A percentile compares a stretch with the other conserved stretches of the same genome.
phyloP scores from a whole-genome alignment of 257 asterid species.

The Galeopsis tetrahit region DNA sequence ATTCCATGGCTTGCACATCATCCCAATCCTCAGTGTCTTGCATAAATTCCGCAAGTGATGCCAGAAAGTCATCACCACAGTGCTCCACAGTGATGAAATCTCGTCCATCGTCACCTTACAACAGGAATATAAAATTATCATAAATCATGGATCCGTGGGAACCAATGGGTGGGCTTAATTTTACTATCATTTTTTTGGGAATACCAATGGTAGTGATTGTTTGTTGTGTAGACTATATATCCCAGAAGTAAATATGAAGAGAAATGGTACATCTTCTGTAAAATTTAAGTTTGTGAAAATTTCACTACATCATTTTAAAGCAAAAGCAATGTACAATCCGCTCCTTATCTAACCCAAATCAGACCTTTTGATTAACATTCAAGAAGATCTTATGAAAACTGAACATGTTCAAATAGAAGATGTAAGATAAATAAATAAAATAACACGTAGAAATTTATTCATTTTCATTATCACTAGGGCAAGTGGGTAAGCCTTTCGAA shows the following conservation, averaged over 20 bases:
- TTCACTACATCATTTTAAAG: conserved; percentile 9
- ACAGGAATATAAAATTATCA: background rate
- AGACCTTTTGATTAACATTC: background rate
- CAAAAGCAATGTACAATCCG: background rate
- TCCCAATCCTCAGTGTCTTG: conserved; percentile 94
- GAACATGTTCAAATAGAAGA: background rate
- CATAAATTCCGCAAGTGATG: conserved; percentile 83
- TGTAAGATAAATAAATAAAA: background rate
- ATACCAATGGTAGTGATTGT: background rate
- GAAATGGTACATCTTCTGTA: conserved; percentile 11
- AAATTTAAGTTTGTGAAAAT: background rate
- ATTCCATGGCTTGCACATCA: conserved; percentile 80
- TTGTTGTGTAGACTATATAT: background rate
- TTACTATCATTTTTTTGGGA: background rate
- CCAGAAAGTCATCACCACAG: conserved; percentile 91
- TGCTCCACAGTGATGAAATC: conserved; percentile 83
- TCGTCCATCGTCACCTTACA: conserved; percentile 86
- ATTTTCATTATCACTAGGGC: background rate
- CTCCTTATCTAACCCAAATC: conserved; percentile 8
- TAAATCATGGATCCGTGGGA: conserved; percentile 4
- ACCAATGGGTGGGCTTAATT: conserved; percentile 6
- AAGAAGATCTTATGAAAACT: background rate
- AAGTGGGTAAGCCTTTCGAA: background rate
- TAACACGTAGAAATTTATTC: background rate
- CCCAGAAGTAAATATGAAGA: conserved; percentile 10